These are phyloP conservation scores for Silene noctiflora DNA, from an alignment of 179 eudicot species.

Conservation along the genomic window DNA sequence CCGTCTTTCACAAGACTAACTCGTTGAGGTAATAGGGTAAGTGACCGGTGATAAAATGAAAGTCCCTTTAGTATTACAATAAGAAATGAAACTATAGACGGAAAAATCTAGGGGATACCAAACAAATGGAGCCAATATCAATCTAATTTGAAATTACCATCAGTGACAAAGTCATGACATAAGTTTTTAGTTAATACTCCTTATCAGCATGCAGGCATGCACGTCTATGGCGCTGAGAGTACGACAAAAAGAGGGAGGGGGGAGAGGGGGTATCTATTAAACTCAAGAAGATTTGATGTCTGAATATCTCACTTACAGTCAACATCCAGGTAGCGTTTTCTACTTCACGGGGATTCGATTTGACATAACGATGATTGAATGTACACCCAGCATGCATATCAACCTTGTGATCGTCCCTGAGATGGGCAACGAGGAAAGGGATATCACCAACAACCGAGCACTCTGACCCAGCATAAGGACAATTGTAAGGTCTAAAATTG, in stretches of 20 bases:
- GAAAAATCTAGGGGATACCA: neutral
- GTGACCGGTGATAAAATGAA: neutral
- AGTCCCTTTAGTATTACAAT: neutral
- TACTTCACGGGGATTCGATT: constrained; percentile 85
- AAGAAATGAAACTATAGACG: neutral
- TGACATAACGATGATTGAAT: constrained; percentile 88
- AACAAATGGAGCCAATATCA: neutral
- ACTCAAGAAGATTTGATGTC: neutral
- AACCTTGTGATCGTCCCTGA: constrained; percentile 80
- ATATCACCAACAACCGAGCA: constrained; percentile 77
- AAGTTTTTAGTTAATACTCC: neutral
- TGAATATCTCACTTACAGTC: constrained; percentile 54
- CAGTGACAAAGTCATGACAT: neutral
- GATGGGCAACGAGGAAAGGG: constrained; percentile 64
- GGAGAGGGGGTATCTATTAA: neutral
- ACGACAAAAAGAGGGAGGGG: neutral
- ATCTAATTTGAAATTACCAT: neutral
- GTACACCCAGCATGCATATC: constrained; percentile 91
- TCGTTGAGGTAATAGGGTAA: neutral
- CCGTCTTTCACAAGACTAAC: no score
- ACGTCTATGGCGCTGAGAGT: neutral
- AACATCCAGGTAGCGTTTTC: constrained; percentile 98
- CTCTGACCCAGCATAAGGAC: constrained; percentile 95
- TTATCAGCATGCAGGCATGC: neutral
- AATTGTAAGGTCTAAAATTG: constrained; percentile 72